Evolutionary conservation across 202 grass and related monocot genomes (phyloP), one percentile per base, ranked within the genome.

Genomic region (Elaeis oleifera): DNA sequence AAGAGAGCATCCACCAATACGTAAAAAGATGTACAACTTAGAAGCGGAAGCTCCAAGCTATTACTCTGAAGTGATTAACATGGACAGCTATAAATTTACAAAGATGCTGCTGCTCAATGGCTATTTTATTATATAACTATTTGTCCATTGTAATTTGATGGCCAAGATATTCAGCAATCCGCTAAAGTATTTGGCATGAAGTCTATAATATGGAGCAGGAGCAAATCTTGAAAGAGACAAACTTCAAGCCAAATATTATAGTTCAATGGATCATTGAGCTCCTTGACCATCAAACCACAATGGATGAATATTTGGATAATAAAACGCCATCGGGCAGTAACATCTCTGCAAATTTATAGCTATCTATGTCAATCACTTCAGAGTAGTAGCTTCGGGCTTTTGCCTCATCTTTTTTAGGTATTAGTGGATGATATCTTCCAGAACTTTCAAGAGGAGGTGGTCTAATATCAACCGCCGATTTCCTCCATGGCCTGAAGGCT

Each of bases 271-370:
- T 29, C 1, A 29, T 29, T 29, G 4, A 39, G 7, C 36, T 39
- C 7, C 36, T 39, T 39, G 36, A 9, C 8, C 36, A 13, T 44
- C 36, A 44, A 1, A 44, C 2, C 2, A 44, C 2, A 3, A 13
- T 8, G 8, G 36, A 44, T 44, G 8, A 44, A 44, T 0, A 59
- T 32, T 15, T 63, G 32, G 4, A 80, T 58, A 20, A 80, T 5
- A 27, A 80, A 80, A 49, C 64, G 0, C 64, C 70, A 3, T 80
- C 70, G 0, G 64, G 16, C 4, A 79, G 27, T 64, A 80, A 60
- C 31, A 16, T 36, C 22, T 18, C 0, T 0, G 5, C 22, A 6
- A 67, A 16, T 16, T 54, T 11, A 0, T 25, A 0, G 3, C 8
- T 44, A 1, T 51, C 51, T 21, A 68, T 68, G 7, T 0, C 0